These are phyloP conservation scores for Smittium mucronatum DNA, from an alignment of 371 early-diverging fungal genomes.

Conservation along the genomic window DNA sequence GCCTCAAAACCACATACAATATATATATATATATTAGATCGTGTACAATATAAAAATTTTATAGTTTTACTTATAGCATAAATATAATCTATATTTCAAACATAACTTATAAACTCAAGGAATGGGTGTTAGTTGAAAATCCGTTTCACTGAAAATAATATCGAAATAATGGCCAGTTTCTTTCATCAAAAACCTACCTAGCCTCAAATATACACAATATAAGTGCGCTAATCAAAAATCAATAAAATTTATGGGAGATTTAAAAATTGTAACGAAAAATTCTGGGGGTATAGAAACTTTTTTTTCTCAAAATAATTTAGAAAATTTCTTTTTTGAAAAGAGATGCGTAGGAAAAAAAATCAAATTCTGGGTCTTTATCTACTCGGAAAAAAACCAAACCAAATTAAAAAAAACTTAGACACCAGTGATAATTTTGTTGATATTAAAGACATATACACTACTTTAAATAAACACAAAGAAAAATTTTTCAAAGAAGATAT, in stretches of 20 bases:
- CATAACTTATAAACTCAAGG: too few relatives aligned
- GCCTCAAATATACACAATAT: not conserved
- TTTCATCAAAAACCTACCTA: not conserved
- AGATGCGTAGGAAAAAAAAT: too few relatives aligned
- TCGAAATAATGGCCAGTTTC: not conserved
- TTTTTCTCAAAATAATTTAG: not conserved
- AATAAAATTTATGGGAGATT: not conserved
- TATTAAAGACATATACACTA: not conserved
- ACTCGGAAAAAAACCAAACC: not conserved
- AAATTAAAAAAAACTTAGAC: not conserved
- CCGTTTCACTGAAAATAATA: not conserved
- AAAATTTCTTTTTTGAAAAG: not conserved
- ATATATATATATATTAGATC: too few relatives aligned
- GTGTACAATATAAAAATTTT: too few relatives aligned
- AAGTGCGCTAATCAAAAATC: not conserved
- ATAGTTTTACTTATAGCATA: too few relatives aligned
- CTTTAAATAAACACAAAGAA: not conserved
- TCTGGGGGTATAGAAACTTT: not conserved
- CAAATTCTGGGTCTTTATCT: not conserved
- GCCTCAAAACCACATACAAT: too few relatives aligned
- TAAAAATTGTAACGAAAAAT: not conserved
- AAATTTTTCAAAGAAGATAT: too few relatives aligned
- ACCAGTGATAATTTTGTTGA: not conserved
- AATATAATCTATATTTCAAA: too few relatives aligned
- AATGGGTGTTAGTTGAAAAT: too few relatives aligned